Evolutionary conservation across 352 stramenopile species (phyloP), one percentile per base, ranked within the genome.

Genomic region (Pythium aquatile): DNA sequence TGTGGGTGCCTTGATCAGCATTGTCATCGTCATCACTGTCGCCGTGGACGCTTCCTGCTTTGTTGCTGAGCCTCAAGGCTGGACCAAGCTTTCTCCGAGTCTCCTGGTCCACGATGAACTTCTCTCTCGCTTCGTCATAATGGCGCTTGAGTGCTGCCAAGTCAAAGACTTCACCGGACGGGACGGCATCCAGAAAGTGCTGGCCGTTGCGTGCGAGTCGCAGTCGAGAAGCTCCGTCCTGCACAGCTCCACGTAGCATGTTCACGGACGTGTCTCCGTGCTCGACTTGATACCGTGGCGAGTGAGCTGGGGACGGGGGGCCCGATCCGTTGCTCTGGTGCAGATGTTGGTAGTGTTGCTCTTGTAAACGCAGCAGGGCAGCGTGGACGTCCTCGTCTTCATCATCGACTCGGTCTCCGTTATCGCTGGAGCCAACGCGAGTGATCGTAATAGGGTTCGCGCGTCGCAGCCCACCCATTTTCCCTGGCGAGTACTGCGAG

Each of bases 181-280:
- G 55, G 0, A 86, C 37, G 17, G 75, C 62, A 3, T 73, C 59
- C 46, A 90, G 67, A 32, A 90, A 78, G 29, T 70, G 70, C 5
- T 68, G 63, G 3, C 81, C 81, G 44, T 88, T 88, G 28, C 77
- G 74, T 1, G 77, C 79, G 0, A 75, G 58, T 6, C 77, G 78
- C 9, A 90, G 60, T 1, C 83, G 77, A 7, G 69, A 70, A 0
- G 77, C 68, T 24, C 83, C 78, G 40, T 88, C 72, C 0, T 85
- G 59, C 30, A 91, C 81, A 2, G 81, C 83, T 42, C 76, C 61
- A 7, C 73, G 79, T 10, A 93, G 69, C 47, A 87, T 46, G 5
- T 72, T 57, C 13, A 84, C 73, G n/a, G 81, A 90, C 14, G 64
- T 58, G 37, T 84, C 78, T 9, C 58, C 62, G 35, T 63, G 56